Conservation (phyloP, 2,329 filamentous ascomycete species). For the Colletotrichum brevisporum region DNA sequence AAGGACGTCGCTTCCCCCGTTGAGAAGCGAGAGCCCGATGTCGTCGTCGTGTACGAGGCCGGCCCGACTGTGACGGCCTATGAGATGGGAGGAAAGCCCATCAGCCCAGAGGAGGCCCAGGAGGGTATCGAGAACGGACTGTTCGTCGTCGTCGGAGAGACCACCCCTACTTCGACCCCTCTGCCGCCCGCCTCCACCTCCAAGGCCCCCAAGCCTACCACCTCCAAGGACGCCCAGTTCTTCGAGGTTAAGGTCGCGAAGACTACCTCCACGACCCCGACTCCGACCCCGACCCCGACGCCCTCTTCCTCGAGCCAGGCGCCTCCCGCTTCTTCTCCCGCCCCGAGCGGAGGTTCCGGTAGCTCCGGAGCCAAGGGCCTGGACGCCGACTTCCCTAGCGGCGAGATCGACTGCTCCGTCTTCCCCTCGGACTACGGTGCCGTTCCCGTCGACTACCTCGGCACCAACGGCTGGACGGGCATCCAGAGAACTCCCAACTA, state of each 20-base stretch:
- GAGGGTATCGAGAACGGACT: conserved; percentile 79
- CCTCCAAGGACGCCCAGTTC: conserved; percentile 62
- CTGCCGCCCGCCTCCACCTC: conserved; percentile 57
- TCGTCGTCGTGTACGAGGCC: conserved; percentile 68
- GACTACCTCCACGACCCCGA: conserved; percentile 50
- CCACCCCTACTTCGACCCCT: conserved; percentile 66
- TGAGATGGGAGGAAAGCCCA: conserved; percentile 74
- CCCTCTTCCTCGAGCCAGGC: conserved; percentile 44
- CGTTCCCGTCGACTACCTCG: conserved; percentile 76
- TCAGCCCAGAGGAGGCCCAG: conserved; percentile 76
- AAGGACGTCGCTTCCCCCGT: conserved; percentile 64
- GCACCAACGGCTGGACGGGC: conserved; percentile 82
- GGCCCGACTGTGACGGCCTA: conserved; percentile 79
- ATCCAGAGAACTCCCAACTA: conserved; percentile 76
- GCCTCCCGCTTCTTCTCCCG: conserved; percentile 45
- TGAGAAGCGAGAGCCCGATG: conserved; percentile 62
- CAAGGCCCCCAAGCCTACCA: conserved; percentile 49
- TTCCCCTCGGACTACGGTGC: conserved; percentile 90
- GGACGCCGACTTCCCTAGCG: conserved; percentile 80
- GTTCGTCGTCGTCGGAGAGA: conserved; percentile 76
- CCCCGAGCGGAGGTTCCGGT: conserved; percentile 44
- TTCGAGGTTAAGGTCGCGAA: conserved; percentile 59
- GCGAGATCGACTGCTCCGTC: conserved; percentile 75
- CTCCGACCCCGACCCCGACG: conserved; percentile 45
- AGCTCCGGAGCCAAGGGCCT: conserved; percentile 65